Evolutionary conservation across 768 basidiomycete species (phyloP), one percentile per base, ranked within the genome.

Genomic region (Trametes cubensis): DNA sequence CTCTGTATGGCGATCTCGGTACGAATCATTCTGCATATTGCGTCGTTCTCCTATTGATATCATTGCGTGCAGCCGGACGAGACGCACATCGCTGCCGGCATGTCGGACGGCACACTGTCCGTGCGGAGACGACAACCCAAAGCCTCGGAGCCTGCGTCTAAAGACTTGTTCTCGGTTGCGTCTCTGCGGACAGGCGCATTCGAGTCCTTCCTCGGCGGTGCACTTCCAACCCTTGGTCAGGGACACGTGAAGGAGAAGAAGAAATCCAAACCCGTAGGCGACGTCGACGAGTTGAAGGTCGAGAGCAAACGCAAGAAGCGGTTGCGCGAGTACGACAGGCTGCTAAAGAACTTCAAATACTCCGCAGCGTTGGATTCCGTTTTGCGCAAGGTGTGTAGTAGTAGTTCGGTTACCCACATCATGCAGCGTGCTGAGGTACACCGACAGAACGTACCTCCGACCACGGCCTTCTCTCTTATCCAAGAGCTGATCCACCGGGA

Each of bases 21-120:
- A 75, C 69, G 88, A 80, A 6, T 41, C 26, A 38, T 2, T n/a
- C 55, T 21, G 40, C 51, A 21, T 21, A 21, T 23, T 25, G 8
- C 14, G 30, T 15, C 3, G 17, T 20, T 7, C 13, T 8, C 14
- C 41, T 18, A 25, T 55, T 2, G 56, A 38, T 48, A 21, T 26
- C 26, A 30, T 25, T n/a, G 42, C 57, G 38, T 63, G 39, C 40
- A 98, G 94, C 95, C 94, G 26, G 95, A 98, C 73, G 93, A 97
- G 68, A 95, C 94, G 0, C 97, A 98, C 70, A 89, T 99, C 42
- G 92, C 93, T 0, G 92, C 92, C 1, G 97, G 97, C n/a, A 93
- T 98, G 89, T 89, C 94, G 17, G 97, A 98, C 71, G 96, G 96
- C 2, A 98, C 96, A 1, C 81, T 99, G n/a, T 95, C 95, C n/a